phyloP scores from a whole-genome alignment of 225 moss, liverwort and hornwort genomes.

The Pleurozium schreberi region DNA sequence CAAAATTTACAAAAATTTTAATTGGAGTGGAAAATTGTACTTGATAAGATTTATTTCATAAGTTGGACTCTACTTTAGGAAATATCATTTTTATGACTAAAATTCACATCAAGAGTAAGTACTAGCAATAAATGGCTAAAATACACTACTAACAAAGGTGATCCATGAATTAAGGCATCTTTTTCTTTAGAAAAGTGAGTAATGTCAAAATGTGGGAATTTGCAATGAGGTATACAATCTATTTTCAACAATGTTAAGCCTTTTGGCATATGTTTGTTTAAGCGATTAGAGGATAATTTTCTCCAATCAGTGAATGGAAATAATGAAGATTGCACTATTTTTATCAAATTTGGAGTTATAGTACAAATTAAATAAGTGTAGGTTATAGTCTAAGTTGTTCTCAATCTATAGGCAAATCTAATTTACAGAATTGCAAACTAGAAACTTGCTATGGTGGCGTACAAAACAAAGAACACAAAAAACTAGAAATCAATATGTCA shows the following conservation, averaged over 20 bases:
- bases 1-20: no score
- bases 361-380: not conserved
- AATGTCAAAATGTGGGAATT: not conserved
- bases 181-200: not conserved
- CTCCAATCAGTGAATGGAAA: accelerated
- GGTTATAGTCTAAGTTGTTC: not conserved
- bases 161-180: no score
- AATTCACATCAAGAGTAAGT: no score
- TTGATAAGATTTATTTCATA: no score
- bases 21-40: no score
- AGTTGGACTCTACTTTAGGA: no score
- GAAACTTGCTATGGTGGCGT: accelerated
- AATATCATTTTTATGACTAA: no score
- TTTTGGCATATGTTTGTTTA: not conserved
- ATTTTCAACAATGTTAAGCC: not conserved
- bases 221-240: not conserved
- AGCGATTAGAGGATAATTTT: not conserved
- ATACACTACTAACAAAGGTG: no score
- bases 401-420: not conserved
- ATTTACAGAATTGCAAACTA: accelerated
- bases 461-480: not conserved
- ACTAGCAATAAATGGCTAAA: no score
- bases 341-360: not conserved
- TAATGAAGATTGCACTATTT: not conserved
- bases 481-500: not conserved